phyloP scores from a whole-genome alignment of 2,329 filamentous ascomycete genomes.

The Cladosporium sp. region DNA sequence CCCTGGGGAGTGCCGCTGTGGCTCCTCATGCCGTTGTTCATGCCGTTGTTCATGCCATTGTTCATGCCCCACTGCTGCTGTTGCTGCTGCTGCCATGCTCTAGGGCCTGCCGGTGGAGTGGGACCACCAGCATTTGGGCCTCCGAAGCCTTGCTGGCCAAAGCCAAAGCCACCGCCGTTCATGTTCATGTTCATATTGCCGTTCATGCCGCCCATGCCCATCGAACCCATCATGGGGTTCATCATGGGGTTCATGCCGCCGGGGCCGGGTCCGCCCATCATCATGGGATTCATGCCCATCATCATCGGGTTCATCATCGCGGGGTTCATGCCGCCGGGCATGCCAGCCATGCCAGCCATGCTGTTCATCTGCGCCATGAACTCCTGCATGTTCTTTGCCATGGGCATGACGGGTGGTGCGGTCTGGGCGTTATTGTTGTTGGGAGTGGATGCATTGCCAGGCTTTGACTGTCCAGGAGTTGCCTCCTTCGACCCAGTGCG shows the following conservation, averaged over 20 bases:
- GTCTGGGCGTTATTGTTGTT: slow-evolving; percentile 30
- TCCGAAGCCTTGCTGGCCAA: slow-evolving; percentile 6
- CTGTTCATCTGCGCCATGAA: slow-evolving; percentile 45
- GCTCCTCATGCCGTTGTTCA: slow-evolving; percentile 15
- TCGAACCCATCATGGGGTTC: slow-evolving; percentile 27
- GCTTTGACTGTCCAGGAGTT: slow-evolving; percentile 31
- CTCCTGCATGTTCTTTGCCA: slow-evolving; percentile 32
- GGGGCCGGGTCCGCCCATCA: slow-evolving; percentile 30
- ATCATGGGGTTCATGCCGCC: slow-evolving; percentile 31
- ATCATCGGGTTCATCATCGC: slow-evolving; percentile 37
- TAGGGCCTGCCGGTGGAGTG: slow-evolving; percentile 8
- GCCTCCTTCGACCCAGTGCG: slow-evolving; percentile 17
- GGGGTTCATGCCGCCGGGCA: slow-evolving; percentile 25
- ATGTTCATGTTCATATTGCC: slow-evolving; percentile 19
- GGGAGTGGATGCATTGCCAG: slow-evolving; percentile 53
- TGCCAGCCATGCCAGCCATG: slow-evolving; percentile 32
- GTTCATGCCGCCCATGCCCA: slow-evolving; percentile 27
- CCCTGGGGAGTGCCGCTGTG: slow-evolving; percentile 2
- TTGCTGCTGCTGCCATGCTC: slow-evolving; percentile 13
- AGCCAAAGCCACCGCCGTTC: slow-evolving; percentile 15
- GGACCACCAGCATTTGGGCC: slow-evolving; percentile 4
- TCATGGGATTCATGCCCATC: slow-evolving; percentile 34
- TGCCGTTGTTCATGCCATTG: slow-evolving; percentile 16
- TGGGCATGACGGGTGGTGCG: slow-evolving; percentile 15
- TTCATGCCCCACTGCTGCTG: slow-evolving; percentile 18